Conservation (phyloP, 805 yeast genomes). For the Teunomyces funiuensis region DNA sequence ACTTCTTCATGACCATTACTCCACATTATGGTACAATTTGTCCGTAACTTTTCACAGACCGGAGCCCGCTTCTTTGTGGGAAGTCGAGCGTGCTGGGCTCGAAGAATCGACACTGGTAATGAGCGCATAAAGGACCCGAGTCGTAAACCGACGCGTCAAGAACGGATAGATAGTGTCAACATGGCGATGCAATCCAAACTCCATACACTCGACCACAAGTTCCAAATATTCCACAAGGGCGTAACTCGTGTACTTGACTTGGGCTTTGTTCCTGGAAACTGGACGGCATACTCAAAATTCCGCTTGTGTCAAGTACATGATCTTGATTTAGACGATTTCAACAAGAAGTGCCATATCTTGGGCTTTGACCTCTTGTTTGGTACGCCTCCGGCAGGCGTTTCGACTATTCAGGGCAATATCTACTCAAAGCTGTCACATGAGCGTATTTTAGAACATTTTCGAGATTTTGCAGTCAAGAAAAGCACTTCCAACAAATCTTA, state of each 20-base stretch:
- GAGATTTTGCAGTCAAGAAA: constrained; percentile 21
- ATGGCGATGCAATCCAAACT: constrained; percentile 25
- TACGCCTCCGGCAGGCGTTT: constrained; percentile 77
- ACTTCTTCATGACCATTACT: not conserved
- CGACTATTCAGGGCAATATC: constrained; percentile 86
- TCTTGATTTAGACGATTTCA: constrained; percentile 27
- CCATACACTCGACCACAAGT: constrained; percentile 28
- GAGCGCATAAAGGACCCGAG: constrained; percentile 9
- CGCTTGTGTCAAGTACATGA: constrained; percentile 28
- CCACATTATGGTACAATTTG: constrained; percentile 1
- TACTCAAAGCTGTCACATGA: constrained; percentile 47
- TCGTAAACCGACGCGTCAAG: constrained; percentile 18
- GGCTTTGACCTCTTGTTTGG: constrained; percentile 65
- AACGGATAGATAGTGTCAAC: constrained; percentile 24
- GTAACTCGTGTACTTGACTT: constrained; percentile 37
- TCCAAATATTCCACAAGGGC: constrained; percentile 22
- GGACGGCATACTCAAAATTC: constrained; percentile 33
- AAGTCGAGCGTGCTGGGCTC: constrained; percentile 1
- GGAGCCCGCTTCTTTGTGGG: not conserved
- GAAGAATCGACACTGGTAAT: constrained; percentile 7
- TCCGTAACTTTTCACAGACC: not conserved
- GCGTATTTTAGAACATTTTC: constrained; percentile 25
- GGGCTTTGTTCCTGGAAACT: constrained; percentile 44
- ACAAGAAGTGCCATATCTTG: constrained; percentile 32
- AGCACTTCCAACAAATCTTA: constrained; percentile 21